phyloP scores from a whole-genome alignment of 176 grass and related monocot species.

The Thalia dealbata region DNA sequence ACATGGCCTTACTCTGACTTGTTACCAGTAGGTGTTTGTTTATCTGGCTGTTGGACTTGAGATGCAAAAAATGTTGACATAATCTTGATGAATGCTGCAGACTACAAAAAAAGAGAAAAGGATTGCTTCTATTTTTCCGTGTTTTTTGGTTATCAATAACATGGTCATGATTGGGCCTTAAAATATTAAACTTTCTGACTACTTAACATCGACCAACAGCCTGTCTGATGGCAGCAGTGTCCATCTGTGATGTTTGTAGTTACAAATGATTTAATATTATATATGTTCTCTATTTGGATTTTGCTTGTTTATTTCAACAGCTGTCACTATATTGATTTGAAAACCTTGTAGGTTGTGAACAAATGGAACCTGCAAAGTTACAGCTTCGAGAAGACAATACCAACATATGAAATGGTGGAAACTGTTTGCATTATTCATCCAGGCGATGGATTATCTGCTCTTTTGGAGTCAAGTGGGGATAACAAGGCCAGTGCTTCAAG shows the following conservation, averaged over 20 bases:
- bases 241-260: background rate
- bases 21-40: no score
- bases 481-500: conserved; percentile 16
- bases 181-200: no score
- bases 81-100: no score
- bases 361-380: conserved; percentile 65
- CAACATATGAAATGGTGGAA: conserved; percentile 90
- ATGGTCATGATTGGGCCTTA: no score
- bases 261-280: background rate
- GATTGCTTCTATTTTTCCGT: no score
- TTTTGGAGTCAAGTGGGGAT: conserved; percentile 30
- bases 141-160: no score
- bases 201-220: no score
- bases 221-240: background rate
- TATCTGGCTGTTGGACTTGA: no score
- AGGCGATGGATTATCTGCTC: conserved; percentile 36
- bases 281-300: background rate
- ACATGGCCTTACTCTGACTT: no score
- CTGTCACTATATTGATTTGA: background rate
- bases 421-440: conserved; percentile 57
- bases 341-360: conserved; percentile 61
- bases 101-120: no score
- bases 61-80: no score
- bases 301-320: background rate
- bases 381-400: conserved; percentile 73